A percentile compares a stretch with the other conserved stretches of the same genome.
Evolutionary conservation across 2,329 filamentous ascomycete genomes (phyloP).

Genomic region (Epichloe brachyelytri): DNA sequence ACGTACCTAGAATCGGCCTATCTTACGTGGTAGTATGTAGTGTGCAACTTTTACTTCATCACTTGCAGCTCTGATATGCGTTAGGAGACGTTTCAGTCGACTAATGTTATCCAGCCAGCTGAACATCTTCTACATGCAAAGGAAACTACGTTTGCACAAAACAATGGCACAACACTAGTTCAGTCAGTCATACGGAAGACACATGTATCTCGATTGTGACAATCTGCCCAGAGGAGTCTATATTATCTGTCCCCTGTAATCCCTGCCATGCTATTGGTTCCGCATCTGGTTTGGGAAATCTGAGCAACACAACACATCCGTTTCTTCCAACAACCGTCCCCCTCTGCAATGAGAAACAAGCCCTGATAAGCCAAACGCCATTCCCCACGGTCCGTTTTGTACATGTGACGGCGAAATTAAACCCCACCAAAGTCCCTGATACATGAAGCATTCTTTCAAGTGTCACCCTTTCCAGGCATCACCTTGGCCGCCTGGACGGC

Average conservation of each 20-base stretch:
- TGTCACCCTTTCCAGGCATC: conserved; percentile 46
- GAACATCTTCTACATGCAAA: no score
- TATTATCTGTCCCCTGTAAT: not conserved
- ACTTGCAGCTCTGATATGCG: no score
- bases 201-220: conserved; percentile 6
- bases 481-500: conserved; percentile 91
- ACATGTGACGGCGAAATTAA: not conserved
- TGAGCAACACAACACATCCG: not conserved
- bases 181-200: no score
- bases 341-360: not conserved
- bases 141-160: no score
- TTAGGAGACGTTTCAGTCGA: no score
- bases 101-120: no score
- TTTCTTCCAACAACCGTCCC: no score
- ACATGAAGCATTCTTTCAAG: conserved; percentile 1
- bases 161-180: no score
- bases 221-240: not conserved
- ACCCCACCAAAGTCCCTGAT: not conserved
- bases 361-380: not conserved
- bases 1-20: no score
- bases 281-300: not conserved
- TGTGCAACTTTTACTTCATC: no score
- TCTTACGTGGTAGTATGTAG: no score
- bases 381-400: not conserved
- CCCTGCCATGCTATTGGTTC: not conserved